Conservation (phyloP, 805 yeast species). For the Ogataea siamensis region DNA sequence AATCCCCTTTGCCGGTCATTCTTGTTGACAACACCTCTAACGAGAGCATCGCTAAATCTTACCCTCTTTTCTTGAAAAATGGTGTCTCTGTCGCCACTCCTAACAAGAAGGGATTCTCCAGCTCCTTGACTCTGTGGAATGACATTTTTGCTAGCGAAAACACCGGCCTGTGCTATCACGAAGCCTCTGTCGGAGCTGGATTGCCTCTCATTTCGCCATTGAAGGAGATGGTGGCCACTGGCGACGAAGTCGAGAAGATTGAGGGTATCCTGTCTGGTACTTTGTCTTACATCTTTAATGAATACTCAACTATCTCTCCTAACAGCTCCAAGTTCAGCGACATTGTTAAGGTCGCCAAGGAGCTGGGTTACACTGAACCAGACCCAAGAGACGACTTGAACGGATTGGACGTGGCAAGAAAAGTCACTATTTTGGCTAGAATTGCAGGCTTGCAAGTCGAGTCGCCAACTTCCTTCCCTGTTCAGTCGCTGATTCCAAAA, state of each 20-base stretch:
- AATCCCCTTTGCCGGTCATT: constrained; percentile 72
- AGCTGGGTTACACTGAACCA: constrained; percentile 96
- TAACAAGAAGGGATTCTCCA: constrained; percentile 94
- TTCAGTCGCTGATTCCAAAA: constrained; percentile 88
- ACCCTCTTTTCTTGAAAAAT: constrained; percentile 66
- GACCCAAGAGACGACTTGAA: constrained; percentile 99
- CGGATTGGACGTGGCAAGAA: constrained; percentile 98
- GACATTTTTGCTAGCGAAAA: constrained; percentile 58
- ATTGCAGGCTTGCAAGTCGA: constrained; percentile 81
- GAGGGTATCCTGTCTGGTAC: constrained; percentile 98
- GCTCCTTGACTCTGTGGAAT: constrained; percentile 73
- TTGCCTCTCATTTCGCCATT: constrained; percentile 88
- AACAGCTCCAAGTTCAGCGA: constrained; percentile 78
- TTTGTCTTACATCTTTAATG: constrained; percentile 90
- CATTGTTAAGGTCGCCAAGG: constrained; percentile 83
- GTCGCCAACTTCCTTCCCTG: constrained; percentile 90
- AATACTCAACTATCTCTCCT: constrained; percentile 70
- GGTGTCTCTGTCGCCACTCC: constrained; percentile 97
- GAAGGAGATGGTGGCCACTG: constrained; percentile 85
- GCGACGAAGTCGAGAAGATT: constrained; percentile 85
- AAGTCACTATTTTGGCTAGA: constrained; percentile 94
- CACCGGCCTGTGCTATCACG: constrained; percentile 88
- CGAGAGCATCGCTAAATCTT: constrained; percentile 69
- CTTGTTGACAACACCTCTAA: constrained; percentile 94
- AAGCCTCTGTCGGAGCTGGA: constrained; percentile 99